Percentiles rank a stretch among this genome's conserved stretches.
These are phyloP conservation scores for Microcyclospora pomicola DNA, from an alignment of 2,329 filamentous ascomycete genomes.

Conservation along the genomic window DNA sequence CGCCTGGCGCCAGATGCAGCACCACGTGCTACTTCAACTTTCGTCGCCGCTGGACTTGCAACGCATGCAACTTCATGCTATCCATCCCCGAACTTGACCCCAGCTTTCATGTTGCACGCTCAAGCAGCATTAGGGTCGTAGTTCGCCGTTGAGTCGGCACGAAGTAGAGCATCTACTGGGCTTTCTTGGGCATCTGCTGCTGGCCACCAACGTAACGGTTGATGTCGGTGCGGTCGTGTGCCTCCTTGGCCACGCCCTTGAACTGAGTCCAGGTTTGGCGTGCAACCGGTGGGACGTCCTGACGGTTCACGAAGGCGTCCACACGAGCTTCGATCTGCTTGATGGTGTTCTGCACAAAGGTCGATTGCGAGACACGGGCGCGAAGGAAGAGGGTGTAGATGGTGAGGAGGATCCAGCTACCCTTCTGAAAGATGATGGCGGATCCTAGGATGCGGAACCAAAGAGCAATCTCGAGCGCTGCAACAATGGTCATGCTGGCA, in stretches of 20 bases:
- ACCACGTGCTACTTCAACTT: too few species aligned
- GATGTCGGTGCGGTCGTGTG: slow-evolving; percentile 65
- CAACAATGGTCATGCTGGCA: slow-evolving; percentile 83
- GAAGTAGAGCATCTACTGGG: slow-evolving; percentile 30
- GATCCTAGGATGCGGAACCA: slow-evolving; percentile 72
- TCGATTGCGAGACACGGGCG: slow-evolving; percentile 77
- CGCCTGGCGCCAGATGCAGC: too few species aligned
- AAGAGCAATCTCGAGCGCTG: slow-evolving; percentile 72
- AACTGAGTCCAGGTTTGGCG: slow-evolving; percentile 67
- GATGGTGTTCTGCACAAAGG: slow-evolving; percentile 78
- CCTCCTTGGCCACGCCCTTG: slow-evolving; percentile 61
- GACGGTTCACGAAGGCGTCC: slow-evolving; percentile 70
- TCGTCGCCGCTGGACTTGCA: too few species aligned
- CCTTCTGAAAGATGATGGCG: slow-evolving; percentile 74
- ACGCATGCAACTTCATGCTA: too few species aligned
- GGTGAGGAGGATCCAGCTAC: slow-evolving; percentile 74
- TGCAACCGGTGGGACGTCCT: slow-evolving; percentile 69
- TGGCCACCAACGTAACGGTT: slow-evolving; percentile 53
- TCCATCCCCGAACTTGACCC: too few species aligned
- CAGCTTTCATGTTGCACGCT: too few species aligned
- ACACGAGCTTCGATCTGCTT: slow-evolving; percentile 57
- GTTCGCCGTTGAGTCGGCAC: too few species aligned
- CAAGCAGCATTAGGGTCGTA: too few species aligned
- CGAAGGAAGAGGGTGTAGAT: slow-evolving; percentile 90
- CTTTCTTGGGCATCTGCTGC: slow-evolving; percentile 47